Evolutionary conservation across 306 rosid genomes (phyloP).

Genomic region (Fragaria vesca): DNA sequence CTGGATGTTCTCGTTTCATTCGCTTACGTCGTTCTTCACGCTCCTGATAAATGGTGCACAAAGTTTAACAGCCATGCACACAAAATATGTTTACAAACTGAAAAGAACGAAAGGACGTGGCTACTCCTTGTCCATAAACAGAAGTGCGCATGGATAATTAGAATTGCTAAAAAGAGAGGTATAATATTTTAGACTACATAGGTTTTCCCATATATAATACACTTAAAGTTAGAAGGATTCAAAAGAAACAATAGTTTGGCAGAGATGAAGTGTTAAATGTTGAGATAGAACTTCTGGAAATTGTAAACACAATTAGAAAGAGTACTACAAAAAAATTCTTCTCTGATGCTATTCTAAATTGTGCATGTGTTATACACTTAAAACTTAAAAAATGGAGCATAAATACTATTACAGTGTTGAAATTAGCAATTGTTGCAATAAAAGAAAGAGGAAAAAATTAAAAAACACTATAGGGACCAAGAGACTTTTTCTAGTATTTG

Average conservation of each 20-base stretch:
- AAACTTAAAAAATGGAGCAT: not conserved
- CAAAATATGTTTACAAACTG: not conserved
- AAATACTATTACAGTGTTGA: not conserved
- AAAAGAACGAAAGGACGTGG: not conserved
- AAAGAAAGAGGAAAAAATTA: not conserved
- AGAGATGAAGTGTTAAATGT: not conserved
- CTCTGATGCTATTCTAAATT: not conserved
- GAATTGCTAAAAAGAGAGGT: not conserved
- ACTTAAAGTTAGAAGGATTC: not conserved
- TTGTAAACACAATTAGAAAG: not conserved
- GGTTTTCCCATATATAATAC: not conserved
- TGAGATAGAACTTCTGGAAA: not conserved
- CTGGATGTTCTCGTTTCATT: slow-evolving; percentile 81
- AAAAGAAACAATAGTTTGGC: not conserved
- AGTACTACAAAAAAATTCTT: not conserved
- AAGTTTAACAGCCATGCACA: slow-evolving; percentile 27
- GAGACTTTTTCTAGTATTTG: not conserved
- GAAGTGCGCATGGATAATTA: not conserved
- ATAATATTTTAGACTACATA: not conserved
- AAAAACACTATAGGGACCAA: not conserved
- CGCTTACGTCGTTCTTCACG: slow-evolving; percentile 90
- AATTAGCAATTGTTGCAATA: not conserved
- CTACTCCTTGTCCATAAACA: not conserved
- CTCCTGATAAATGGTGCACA: slow-evolving; percentile 56
- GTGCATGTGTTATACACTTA: too few relatives aligned